Evolutionary conservation across 1,284 basidiomycete genomes (phyloP), one percentile per base, ranked within the genome.

Genomic region (Moesziomyces globuligerus): DNA sequence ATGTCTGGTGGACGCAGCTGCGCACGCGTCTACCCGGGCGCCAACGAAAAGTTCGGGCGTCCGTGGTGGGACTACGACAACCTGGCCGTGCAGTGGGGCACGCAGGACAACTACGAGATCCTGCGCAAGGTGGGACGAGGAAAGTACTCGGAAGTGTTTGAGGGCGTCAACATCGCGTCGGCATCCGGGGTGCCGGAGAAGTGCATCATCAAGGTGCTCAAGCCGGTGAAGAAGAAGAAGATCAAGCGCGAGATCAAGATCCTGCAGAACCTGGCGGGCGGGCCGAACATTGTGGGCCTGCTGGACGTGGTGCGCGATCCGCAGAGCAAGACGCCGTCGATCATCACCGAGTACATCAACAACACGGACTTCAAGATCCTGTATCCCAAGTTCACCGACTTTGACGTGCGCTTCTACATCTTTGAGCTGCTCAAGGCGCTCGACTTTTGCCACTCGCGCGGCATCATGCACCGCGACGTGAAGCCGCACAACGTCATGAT

Each of bases 401-500:
- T 90, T 79, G 94, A 98, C 82, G 93, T 98, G 58, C 89, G 95
- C 54, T 98, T 88, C 86, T 98, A 98, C 86, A 95, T 98, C 87
- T 89, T 91, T 74, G 94, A 98, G 84, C 87, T 98, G 62, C 88
- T 98, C 78, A 98, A 98, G 88, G 95, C 96, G 17, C 86, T 98
- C 81, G 95, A 98, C 84, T 98, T 91, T 82, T 97, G 94, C 80
- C 96, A 98, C 84, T 98, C 95, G 29, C 92, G 94, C 75, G 95
- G 95, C 13, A 98, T 98, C 83, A 98, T 98, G 94, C 96, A 98
- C 54, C 88, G 96, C 69, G 96, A 98, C 83, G 95, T 98, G 70
- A 98, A 98, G 83, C 95, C 96, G 5, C 94, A 97, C 85, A 98
- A 98, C 83, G 94, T 98, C 58, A 98, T 98, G 94, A 98, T 98